Conservation (phyloP, 345 rosid species). For the Mangifera indica region DNA sequence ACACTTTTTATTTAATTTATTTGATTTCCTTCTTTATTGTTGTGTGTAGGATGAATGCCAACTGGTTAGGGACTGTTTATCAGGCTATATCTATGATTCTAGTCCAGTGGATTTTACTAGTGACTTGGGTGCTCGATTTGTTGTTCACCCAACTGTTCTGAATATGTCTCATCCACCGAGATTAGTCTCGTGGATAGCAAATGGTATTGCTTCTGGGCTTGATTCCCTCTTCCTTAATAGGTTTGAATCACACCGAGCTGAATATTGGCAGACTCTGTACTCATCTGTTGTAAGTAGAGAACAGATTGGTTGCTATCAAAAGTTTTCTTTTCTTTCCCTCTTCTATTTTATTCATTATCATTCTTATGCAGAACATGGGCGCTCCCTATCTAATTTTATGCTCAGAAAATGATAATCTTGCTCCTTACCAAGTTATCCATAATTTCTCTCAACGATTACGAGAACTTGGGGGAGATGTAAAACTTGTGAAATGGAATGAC, state of each 20-base stretch:
- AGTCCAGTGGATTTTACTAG: constrained; percentile 88
- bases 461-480: constrained; percentile 78
- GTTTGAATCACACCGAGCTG: constrained; percentile 89
- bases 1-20: background rate
- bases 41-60: constrained; percentile 62
- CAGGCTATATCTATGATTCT: constrained; percentile 82
- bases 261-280: constrained; percentile 92
- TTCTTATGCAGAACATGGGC: constrained; percentile 55
- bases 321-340: background rate
- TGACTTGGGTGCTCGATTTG: constrained; percentile 68
- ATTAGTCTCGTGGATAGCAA: constrained; percentile 68
- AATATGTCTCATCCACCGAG: constrained; percentile 70
- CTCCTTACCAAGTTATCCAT: constrained; percentile 66
- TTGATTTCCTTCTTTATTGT: background rate
- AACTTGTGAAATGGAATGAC: constrained; percentile 69
- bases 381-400: constrained; percentile 82
- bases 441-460: constrained; percentile 68
- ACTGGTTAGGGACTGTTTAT: constrained; percentile 65
- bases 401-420: constrained; percentile 79
- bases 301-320: background rate
- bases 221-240: constrained; percentile 80
- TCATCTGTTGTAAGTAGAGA: constrained; percentile 71
- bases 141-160: constrained; percentile 73
- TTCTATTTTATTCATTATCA: constrained; percentile 11
- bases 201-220: constrained; percentile 66